Percentiles rank a stretch among this genome's conserved stretches.
phyloP scores from a whole-genome alignment of 768 basidiomycete genomes.

The Xerocomellus amylosporus region DNA sequence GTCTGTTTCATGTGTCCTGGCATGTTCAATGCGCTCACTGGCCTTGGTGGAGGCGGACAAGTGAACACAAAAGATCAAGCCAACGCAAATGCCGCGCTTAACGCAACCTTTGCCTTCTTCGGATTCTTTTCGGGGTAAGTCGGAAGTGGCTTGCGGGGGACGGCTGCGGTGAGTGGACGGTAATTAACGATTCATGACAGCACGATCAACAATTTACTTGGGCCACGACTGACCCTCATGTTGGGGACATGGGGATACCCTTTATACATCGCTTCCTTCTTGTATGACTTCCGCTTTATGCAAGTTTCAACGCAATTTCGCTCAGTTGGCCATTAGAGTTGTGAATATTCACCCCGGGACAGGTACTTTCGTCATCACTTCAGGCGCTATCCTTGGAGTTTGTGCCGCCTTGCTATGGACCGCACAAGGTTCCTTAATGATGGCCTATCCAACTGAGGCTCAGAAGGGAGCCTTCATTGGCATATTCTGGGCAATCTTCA shows the following conservation, averaged over 20 bases:
- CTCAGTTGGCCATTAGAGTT: conserved; percentile 39
- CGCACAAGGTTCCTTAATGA: conserved; percentile 52
- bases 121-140: conserved; percentile 71
- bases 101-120: conserved; percentile 57
- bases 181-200: conserved; percentile 32
- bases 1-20: conserved; percentile 61
- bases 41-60: conserved; percentile 79
- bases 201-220: conserved; percentile 72
- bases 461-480: conserved; percentile 52
- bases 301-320: background rate
- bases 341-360: conserved; percentile 36
- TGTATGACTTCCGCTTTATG: conserved; percentile 31
- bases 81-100: conserved; percentile 66
- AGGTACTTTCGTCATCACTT: conserved; percentile 45
- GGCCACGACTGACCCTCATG: conserved; percentile 47
- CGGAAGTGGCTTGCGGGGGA: background rate
- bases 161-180: background rate
- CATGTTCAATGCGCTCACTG: conserved; percentile 76
- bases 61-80: conserved; percentile 60
- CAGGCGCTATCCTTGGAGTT: conserved; percentile 50
- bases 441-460: conserved; percentile 55
- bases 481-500: conserved; percentile 71
- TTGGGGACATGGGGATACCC: conserved; percentile 53
- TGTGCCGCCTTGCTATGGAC: conserved; percentile 54
- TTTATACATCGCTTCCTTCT: conserved; percentile 45